Base-by-base conservation (phyloP, 2,329 filamentous ascomycete species). In the Ophiostoma himal-ulmi region DNA sequence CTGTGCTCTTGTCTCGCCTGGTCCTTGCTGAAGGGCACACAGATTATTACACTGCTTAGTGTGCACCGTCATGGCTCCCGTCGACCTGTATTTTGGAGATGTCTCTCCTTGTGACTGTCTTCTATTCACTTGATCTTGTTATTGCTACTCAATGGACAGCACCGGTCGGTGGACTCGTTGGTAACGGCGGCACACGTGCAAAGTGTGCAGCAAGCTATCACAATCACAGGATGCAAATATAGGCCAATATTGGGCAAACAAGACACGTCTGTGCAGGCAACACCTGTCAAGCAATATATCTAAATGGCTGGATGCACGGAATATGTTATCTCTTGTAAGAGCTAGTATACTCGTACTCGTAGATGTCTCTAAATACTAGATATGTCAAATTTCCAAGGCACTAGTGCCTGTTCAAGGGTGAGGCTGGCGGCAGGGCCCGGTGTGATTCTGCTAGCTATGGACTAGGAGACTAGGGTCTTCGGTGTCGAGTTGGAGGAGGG, bases 371-470 rank as follows among this genome's bases (percentile, higher is more conserved):
- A 30, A 30, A 30, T 30, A 30, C 30, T 30, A 30, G 30, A 30
- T 30, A 62, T 36, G 52, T 26, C 52, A 26, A 22, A 34, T 17
- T 17, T 13, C 20, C 7, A 11, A 6, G 22, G 57, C 30, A 30
- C 57, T 62, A 62, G 57, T 62, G 26, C 57, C 57, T 34, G 26
- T 60, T 26, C 26, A 41, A 48, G 60, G 70, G 60, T 72, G 71
- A 69, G 70, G 69, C 69, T 73, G 72, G 72, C 70, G 70, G 70
- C 69, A 62, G 64, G 65, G 67, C 67, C 70, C 69, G 72, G 70
- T 66, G 70, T 70, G 66, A 52, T 48, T 26, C 14, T 30, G 26
- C 68, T 36, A 41, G 52, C 52, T 57, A 10, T 57, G 3, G n/a
- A 57, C 52, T 57, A 57, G 52, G 52, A n/a, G 52, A 57, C 52